Conservation (phyloP, 352 stramenopile genomes). For the Phytopythium chamaehyphon region DNA sequence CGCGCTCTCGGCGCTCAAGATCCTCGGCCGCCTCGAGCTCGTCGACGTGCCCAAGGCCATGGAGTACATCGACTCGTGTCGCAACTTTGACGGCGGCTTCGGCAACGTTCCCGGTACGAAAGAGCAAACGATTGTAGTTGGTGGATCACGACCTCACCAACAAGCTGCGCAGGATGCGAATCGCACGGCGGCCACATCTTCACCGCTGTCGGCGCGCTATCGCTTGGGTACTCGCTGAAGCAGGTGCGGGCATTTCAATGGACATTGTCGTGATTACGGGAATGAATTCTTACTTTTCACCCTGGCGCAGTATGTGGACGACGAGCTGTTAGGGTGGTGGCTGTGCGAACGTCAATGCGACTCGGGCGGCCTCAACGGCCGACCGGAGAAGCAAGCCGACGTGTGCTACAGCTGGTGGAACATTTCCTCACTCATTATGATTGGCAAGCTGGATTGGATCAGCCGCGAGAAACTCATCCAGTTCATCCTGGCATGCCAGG, state of each 20-base stretch:
- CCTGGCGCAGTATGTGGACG: constrained; percentile 68
- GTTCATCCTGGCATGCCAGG: constrained; percentile 96
- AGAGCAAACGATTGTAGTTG: neutral
- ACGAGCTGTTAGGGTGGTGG: constrained; percentile 95
- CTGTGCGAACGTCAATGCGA: constrained; percentile 98
- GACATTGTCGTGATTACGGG: no score
- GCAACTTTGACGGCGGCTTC: constrained; percentile 97
- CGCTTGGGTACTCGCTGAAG: constrained; percentile 68
- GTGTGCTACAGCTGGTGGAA: constrained; percentile 99
- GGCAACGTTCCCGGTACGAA: constrained; percentile 66
- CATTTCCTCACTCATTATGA: constrained; percentile 95
- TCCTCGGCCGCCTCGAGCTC: constrained; percentile 86
- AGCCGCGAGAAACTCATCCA: constrained; percentile 90
- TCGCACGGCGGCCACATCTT: constrained; percentile 98
- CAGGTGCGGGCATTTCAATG: constrained; percentile 18
- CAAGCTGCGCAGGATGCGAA: constrained; percentile 82
- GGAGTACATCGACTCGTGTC: constrained; percentile 93
- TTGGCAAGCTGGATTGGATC: constrained; percentile 95
- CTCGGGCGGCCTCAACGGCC: constrained; percentile 92
- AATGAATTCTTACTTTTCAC: neutral
- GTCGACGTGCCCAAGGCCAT: constrained; percentile 90
- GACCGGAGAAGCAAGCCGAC: constrained; percentile 99
- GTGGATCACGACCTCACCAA: constrained; percentile 1
- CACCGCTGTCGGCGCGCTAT: constrained; percentile 95
- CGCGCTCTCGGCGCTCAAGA: constrained; percentile 92